Conservation (phyloP, 2,329 filamentous ascomycete species). For the Lasiodiplodia sp. region DNA sequence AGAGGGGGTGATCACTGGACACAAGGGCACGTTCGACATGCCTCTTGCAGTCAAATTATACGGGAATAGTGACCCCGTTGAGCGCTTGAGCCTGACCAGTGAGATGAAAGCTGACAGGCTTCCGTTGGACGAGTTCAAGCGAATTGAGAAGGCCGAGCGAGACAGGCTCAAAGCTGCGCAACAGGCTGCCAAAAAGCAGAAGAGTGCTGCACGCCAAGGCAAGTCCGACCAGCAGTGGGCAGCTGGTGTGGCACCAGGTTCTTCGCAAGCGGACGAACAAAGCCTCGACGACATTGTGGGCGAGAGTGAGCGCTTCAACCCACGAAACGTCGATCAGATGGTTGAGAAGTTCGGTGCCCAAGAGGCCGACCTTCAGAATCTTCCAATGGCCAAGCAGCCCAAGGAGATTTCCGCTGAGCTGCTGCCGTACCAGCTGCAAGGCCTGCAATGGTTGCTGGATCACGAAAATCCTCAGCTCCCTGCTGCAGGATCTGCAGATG, state of each 20-base stretch:
- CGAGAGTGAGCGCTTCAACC: constrained; percentile 71
- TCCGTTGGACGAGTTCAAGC: constrained; percentile 56
- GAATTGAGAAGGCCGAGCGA: constrained; percentile 58
- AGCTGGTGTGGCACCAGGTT: constrained; percentile 20
- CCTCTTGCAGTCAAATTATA: constrained; percentile 74
- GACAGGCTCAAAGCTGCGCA: constrained; percentile 55
- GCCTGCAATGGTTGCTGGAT: constrained; percentile 79
- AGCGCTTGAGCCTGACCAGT: constrained; percentile 63
- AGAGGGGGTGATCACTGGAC: constrained; percentile 73
- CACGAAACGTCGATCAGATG: constrained; percentile 68
- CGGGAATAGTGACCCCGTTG: constrained; percentile 66
- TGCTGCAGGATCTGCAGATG: constrained; percentile 61
- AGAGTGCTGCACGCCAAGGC: constrained; percentile 37
- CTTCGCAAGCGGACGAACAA: constrained; percentile 47
- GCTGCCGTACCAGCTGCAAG: constrained; percentile 79
- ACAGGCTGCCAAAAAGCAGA: constrained; percentile 44
- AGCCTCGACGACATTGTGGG: constrained; percentile 70
- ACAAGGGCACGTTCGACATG: constrained; percentile 73
- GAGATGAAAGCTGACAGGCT: constrained; percentile 71
- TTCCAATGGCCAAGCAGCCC: constrained; percentile 73
- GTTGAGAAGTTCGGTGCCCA: constrained; percentile 74
- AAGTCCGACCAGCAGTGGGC: constrained; percentile 35
- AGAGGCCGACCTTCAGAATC: constrained; percentile 67
- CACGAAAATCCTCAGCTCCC: constrained; percentile 77
- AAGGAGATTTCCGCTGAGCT: constrained; percentile 69